Evolutionary conservation across 1,284 basidiomycete species (phyloP), one percentile per base, ranked within the genome.

Genomic region (Waitea zeae): DNA sequence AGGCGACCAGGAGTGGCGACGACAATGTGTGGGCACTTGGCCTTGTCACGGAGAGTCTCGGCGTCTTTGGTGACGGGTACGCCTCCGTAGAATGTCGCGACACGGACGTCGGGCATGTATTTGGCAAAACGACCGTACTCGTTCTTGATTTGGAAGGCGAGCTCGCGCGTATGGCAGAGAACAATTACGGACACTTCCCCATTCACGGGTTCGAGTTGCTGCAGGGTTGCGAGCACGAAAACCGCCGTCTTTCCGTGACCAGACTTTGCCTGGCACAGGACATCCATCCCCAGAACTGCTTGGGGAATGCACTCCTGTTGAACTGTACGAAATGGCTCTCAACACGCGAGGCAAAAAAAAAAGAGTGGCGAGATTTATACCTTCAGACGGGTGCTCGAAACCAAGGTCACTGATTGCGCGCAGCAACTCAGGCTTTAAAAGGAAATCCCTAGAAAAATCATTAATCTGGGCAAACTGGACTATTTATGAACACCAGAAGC

Each of bases 221-320:
- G 95, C 36, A 99, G 71, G 4, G 88, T 93, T 36, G 95, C 92
- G 42, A 97, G 72, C 44, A 99, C 95, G 54, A 99, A 99, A 42
- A 99, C 95, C 32, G 95, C 95, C 15, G 95, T 99, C 67, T 99
- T 99, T 58, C 95, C 95, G 64, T 98, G 96, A 62, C 95, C 95
- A 34, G 95, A 98, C 63, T 98, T 99, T 47, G 95, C 95, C 64
- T 99, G 95, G 60, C 95, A 99, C 36, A 99, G 72, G 35, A 98
- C 93, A 53, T 99, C 95, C 86, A 97, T 98, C 44, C 95, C 93
- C 36, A 99, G 73, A 46, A 99, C 95, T 40, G 95, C 93, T 64
- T 99, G 95, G 36, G 95, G 95, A 47, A 99, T 98, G 58, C 95
- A 98, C 66, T 99, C 95, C 64, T 99, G 95, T 65, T 99, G 95